Evolutionary conservation across 331 rosid genomes (phyloP), one percentile per base, ranked within the genome.

Genomic region (Acacia pycnantha): DNA sequence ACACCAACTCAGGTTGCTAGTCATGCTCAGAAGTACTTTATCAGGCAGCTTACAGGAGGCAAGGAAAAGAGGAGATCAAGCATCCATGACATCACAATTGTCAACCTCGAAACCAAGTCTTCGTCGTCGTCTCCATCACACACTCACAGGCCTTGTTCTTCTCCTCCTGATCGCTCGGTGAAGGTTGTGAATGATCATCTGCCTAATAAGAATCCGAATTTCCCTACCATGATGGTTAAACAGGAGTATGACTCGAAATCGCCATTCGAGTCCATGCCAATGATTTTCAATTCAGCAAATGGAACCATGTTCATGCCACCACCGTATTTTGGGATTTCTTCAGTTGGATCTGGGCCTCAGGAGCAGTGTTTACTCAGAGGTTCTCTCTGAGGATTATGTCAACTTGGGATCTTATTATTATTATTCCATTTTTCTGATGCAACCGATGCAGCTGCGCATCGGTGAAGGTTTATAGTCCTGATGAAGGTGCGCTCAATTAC

Each of bases 1-100:
- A 94, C 98, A 8, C 97, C 98, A 0, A 94, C 98, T 13, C 98
- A 94, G 81, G 98, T 94, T 12, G 98, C 98, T 13, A 94, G 98
- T 85, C 98, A 94, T 88, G 98, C 98, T 77, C 98, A 94, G 71
- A 94, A 94, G 83, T 94, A 90, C 86, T 94, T 90, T 82, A 90
- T 93, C 33, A 78, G 98, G 85, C 97, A 91, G 74, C 82, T 83
- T 44, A 71, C 90, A 1, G 98, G 94, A 81, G 94, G 92, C 41
- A 94, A 94, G 65, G 98, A 93, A 61, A 93, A 94, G 92, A 82
- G 97, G 77, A 93, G 98, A 86, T 92, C 97, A 4, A 94, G 98
- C 83, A 94, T 94, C 79, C 98, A 94, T 84, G 98, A 94, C 64
- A 94, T 94, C 88, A 94, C 98, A 18, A 85, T 91, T 73, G 90